Conservation (phyloP, 768 basidiomycete species). For the Boletus sensibilis region DNA sequence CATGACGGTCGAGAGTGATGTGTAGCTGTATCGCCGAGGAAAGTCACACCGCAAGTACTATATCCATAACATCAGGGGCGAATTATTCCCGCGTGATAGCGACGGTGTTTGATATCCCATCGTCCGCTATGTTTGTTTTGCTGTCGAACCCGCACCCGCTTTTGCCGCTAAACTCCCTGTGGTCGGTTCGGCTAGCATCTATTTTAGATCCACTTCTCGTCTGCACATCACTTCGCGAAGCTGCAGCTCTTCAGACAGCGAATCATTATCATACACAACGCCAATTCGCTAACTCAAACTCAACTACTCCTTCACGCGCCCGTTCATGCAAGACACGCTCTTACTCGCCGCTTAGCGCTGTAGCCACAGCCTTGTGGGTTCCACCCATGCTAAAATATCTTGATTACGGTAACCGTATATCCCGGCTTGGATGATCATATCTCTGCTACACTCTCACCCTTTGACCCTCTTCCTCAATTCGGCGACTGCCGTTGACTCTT, state of each 20-base stretch:
- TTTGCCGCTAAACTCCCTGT: constrained; percentile 10
- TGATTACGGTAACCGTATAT: constrained; percentile 1
- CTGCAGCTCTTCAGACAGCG: constrained; percentile 8
- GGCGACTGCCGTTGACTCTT: constrained; percentile 18
- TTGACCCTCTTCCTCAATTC: constrained; percentile 8
- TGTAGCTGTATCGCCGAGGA: constrained; percentile 26
- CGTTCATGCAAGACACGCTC: not conserved
- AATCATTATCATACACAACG: constrained; percentile 7
- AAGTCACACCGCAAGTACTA: constrained; percentile 20
- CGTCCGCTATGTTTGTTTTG: constrained; percentile 22
- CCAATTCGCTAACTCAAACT: constrained; percentile 12
- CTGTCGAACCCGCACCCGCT: constrained; percentile 13
- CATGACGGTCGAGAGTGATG: constrained; percentile 20
- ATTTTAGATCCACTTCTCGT: constrained; percentile 21
- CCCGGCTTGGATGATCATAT: constrained; percentile 7
- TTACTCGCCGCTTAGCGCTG: not conserved
- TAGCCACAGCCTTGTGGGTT: not conserved
- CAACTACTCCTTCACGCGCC: not conserved
- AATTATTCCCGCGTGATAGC: constrained; percentile 19
- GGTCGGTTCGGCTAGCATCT: constrained; percentile 17
- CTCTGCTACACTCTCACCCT: constrained; percentile 3
- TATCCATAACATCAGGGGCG: constrained; percentile 17
- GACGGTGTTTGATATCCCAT: constrained; percentile 16
- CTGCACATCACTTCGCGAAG: constrained; percentile 29
- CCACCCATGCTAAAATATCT: not conserved